These are phyloP conservation scores for Gliomastix tumulicola DNA, from an alignment of 2,329 filamentous ascomycete genomes.

Conservation along the genomic window DNA sequence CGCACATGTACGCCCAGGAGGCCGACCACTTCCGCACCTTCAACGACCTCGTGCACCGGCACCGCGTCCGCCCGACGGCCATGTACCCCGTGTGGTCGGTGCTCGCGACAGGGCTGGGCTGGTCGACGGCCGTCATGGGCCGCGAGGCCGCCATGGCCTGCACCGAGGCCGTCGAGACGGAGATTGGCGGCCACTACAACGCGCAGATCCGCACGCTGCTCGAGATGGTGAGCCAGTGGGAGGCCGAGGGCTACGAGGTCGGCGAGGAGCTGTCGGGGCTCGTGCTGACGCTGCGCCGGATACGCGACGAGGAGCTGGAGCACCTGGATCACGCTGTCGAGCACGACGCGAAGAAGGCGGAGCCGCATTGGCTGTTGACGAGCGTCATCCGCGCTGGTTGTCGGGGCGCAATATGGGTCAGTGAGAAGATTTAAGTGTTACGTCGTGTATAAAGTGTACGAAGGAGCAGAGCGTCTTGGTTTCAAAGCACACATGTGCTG, in stretches of 20 bases:
- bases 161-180: constrained; percentile 96
- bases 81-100: constrained; percentile 87
- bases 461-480: no score
- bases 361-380: constrained; percentile 83
- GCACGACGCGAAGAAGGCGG: constrained; percentile 84
- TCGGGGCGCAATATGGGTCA: constrained; percentile 87
- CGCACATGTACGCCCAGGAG: constrained; percentile 98
- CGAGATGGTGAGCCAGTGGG: constrained; percentile 72
- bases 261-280: constrained; percentile 71
- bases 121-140: constrained; percentile 83
- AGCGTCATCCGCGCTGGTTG: constrained; percentile 86
- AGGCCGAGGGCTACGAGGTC: constrained; percentile 70
- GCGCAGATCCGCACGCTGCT: constrained; percentile 77
- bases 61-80: constrained; percentile 85
- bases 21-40: constrained; percentile 80
- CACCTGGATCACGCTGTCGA: constrained; percentile 93
- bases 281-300: constrained; percentile 67
- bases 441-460: no score
- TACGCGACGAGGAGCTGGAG: constrained; percentile 93
- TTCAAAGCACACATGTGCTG: no score
- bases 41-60: constrained; percentile 73
- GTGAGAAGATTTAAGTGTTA: no score
- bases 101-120: constrained; percentile 75
- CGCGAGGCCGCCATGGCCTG: constrained; percentile 97
- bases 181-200: constrained; percentile 96